Conservation (phyloP, 768 basidiomycete genomes). For the Mycena vitilis region DNA sequence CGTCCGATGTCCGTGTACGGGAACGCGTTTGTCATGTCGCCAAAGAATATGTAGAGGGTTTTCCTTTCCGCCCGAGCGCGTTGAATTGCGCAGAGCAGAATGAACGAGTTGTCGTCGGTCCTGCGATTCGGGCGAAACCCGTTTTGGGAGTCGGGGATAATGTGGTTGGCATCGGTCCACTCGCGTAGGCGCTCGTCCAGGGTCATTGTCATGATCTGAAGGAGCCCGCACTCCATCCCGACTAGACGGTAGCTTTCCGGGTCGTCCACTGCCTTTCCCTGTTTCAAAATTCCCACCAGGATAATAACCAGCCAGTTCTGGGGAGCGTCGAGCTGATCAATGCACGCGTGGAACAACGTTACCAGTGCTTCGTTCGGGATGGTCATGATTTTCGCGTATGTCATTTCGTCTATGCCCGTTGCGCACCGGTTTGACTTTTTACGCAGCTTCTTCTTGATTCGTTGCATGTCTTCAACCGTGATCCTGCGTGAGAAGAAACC, state of each 20-base stretch:
- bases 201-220: constrained; percentile 38
- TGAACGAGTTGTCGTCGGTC: too few species aligned
- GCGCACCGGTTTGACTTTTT: constrained; percentile 1
- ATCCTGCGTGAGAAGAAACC: constrained; percentile 1
- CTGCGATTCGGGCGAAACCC: too few species aligned
- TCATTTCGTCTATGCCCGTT: background rate
- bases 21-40: too few species aligned
- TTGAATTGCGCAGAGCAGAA: too few species aligned
- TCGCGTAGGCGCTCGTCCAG: constrained; percentile 32
- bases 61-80: too few species aligned
- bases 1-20: too few species aligned
- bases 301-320: constrained; percentile 5
- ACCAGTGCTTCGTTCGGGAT: constrained; percentile 10
- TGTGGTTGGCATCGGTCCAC: too few species aligned
- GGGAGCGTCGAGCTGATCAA: background rate
- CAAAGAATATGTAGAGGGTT: too few species aligned
- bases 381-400: constrained; percentile 5
- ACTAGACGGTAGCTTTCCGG: constrained; percentile 37
- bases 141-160: too few species aligned
- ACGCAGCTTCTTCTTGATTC: too few species aligned
- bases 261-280: constrained; percentile 25
- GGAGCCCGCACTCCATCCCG: constrained; percentile 37
- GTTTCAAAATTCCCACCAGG: constrained; percentile 25
- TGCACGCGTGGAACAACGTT: constrained; percentile 1
- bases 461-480: constrained; percentile 1